Percentiles rank a stretch among this genome's conserved stretches.
Evolutionary conservation across 208 protist genomes (phyloP).

Genomic region (Trypanosoma avium): DNA sequence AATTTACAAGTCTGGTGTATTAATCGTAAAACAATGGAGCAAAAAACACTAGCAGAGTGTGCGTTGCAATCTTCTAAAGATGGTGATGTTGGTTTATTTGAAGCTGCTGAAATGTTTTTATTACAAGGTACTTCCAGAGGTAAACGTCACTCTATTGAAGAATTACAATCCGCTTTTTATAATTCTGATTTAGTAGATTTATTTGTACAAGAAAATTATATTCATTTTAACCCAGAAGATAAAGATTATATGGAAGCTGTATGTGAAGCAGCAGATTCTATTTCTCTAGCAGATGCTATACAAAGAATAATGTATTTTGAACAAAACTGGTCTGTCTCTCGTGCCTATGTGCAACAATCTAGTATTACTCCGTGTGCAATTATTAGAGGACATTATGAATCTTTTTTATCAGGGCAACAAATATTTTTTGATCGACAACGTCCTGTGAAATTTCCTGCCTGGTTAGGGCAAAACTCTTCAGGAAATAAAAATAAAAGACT

Average conservation of each 20-base stretch:
- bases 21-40: slow-evolving; percentile 48
- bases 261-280: slow-evolving; percentile 49
- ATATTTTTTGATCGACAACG: slow-evolving; percentile 80
- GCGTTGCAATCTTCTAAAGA: slow-evolving; percentile 88
- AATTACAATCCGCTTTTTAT: slow-evolving; percentile 90
- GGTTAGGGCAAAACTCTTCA: slow-evolving; percentile 89
- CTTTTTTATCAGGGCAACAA: slow-evolving; percentile 73
- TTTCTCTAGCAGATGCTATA: slow-evolving; percentile 75
- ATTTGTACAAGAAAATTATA: slow-evolving; percentile 96
- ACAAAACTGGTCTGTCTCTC: slow-evolving; percentile 89
- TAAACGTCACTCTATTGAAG: slow-evolving; percentile 57
- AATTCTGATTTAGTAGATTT: slow-evolving; percentile 92
- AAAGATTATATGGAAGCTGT: slow-evolving; percentile 52
- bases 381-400: slow-evolving; percentile 84
- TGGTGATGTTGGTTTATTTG: slow-evolving; percentile 91
- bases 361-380: slow-evolving; percentile 81
- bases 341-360: slow-evolving; percentile 64
- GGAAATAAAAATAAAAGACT: slow-evolving; percentile 86
- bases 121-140: slow-evolving; percentile 64
- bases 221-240: slow-evolving; percentile 80
- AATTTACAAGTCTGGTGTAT: slow-evolving; percentile 94
- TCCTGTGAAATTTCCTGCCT: slow-evolving; percentile 87
- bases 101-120: slow-evolving; percentile 88
- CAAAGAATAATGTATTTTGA: slow-evolving; percentile 85
- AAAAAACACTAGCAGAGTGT: slow-evolving; percentile 62